These are phyloP conservation scores for Aspergillus nanangensis DNA, from an alignment of 495 filamentous ascomycete species.

Conservation along the genomic window DNA sequence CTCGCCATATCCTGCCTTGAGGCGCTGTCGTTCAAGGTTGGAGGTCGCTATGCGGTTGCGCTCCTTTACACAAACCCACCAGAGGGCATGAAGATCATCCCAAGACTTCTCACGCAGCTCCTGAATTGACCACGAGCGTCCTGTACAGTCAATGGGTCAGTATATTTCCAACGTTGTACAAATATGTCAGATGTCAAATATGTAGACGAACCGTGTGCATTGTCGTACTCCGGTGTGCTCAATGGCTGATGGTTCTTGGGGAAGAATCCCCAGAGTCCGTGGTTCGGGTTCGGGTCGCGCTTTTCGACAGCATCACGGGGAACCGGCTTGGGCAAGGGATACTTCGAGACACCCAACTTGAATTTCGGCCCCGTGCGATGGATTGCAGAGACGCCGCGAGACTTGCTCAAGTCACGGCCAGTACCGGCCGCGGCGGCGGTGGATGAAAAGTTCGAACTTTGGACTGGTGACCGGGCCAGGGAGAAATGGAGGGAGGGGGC, in stretches of 20 bases:
- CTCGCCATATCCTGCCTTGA: slow-evolving; percentile 65
- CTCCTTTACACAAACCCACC: slow-evolving; percentile 95
- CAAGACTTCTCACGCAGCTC: slow-evolving; percentile 86
- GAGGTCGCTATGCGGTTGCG: slow-evolving; percentile 85
- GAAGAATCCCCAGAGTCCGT: slow-evolving; percentile 96
- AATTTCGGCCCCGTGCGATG: slow-evolving; percentile 71
- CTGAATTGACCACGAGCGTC: slow-evolving; percentile 79
- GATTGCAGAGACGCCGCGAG: slow-evolving; percentile 75
- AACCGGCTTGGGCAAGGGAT: slow-evolving; percentile 71
- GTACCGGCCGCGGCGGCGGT: slow-evolving; percentile 30
- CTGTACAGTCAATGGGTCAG: slow-evolving; percentile 32
- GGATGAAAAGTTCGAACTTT: slow-evolving; percentile 44
- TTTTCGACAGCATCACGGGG: slow-evolving; percentile 37
- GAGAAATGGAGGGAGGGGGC: slow-evolving; percentile 42
- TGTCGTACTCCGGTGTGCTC: slow-evolving; percentile 61
- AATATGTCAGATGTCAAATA: neutral
- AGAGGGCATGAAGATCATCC: slow-evolving; percentile 88
- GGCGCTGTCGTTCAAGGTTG: slow-evolving; percentile 55
- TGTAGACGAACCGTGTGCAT: slow-evolving; percentile 54
- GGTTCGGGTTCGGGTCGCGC: slow-evolving; percentile 54
- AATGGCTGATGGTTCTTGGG: slow-evolving; percentile 57
- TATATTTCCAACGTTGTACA: neutral
- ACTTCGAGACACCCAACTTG: slow-evolving; percentile 63
- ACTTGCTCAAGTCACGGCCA: slow-evolving; percentile 40
- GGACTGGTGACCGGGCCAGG: slow-evolving; percentile 24